A percentile compares a stretch with the other conserved stretches of the same genome.
phyloP scores from a whole-genome alignment of 2,329 filamentous ascomycete species.

The Penicillium sp. region DNA sequence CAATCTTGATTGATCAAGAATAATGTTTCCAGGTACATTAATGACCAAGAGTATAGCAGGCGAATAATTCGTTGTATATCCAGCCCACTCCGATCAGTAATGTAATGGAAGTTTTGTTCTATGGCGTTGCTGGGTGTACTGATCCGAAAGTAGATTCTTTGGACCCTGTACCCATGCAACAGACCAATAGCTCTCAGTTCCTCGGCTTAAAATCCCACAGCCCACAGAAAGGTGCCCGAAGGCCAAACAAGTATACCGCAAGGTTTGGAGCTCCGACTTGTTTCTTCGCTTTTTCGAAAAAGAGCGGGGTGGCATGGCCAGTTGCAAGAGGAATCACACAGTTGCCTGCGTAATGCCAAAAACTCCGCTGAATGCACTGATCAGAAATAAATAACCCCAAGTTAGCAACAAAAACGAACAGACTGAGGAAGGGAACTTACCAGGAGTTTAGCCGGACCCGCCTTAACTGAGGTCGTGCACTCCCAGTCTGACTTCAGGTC shows the following conservation, averaged over 20 bases:
- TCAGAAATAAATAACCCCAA: too few species aligned
- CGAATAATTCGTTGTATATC: background rate
- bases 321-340: background rate
- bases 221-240: background rate
- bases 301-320: background rate
- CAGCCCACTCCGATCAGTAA: background rate
- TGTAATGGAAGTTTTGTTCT: background rate
- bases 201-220: background rate
- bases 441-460: background rate
- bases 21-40: background rate
- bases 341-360: background rate
- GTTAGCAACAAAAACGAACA: background rate
- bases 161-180: background rate
- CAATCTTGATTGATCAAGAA: background rate
- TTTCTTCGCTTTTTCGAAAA: background rate
- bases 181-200: background rate
- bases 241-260: background rate
- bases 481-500: background rate
- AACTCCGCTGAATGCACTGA: background rate
- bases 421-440: background rate
- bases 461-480: background rate
- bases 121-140: background rate
- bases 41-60: background rate
- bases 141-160: background rate
- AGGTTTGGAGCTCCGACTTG: background rate